phyloP scores from a whole-genome alignment of 805 yeast species.

The Debaryomyces hansenii region DNA sequence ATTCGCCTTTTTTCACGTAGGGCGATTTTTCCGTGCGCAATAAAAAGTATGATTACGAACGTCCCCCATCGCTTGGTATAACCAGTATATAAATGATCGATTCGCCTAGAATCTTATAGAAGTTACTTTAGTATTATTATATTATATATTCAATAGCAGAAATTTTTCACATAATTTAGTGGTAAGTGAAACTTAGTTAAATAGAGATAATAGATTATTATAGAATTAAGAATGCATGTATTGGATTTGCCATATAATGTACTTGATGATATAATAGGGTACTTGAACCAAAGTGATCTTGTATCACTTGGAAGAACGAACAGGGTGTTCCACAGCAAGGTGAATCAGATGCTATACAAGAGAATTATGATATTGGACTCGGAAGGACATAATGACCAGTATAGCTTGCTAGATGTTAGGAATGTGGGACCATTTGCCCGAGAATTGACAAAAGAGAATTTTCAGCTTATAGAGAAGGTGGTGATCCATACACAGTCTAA shows the following conservation, averaged over 20 bases:
- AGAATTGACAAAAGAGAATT: conserved; percentile 4
- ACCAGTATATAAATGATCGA: no score
- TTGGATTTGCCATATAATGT: conserved; percentile 12
- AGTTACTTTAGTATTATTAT: no score
- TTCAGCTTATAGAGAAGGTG: conserved; percentile 8
- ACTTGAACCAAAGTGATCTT: conserved; percentile 5
- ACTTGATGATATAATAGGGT: conserved; percentile 8
- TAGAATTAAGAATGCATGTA: conserved; percentile 2
- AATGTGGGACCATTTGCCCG: conserved; percentile 6
- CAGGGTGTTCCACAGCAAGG: conserved; percentile 7
- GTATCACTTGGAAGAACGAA: conserved; percentile 6
- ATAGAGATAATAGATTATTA: no score
- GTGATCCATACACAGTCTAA: conserved; percentile 16
- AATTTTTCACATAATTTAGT: no score
- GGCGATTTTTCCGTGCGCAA: neutral
- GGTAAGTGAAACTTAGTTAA: no score
- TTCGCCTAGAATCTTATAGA: no score
- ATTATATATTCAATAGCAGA: no score
- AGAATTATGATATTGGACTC: conserved; percentile 10
- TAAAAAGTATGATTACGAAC: neutral
- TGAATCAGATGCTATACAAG: conserved; percentile 9
- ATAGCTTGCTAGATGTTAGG: conserved; percentile 4
- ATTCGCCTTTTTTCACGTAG: neutral
- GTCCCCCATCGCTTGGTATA: neutral
- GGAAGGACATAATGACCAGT: neutral